A percentile compares a stretch with the other conserved stretches of the same genome.
phyloP scores from a whole-genome alignment of 2,329 filamentous ascomycete species.

The Aspergillus phoenicis region DNA sequence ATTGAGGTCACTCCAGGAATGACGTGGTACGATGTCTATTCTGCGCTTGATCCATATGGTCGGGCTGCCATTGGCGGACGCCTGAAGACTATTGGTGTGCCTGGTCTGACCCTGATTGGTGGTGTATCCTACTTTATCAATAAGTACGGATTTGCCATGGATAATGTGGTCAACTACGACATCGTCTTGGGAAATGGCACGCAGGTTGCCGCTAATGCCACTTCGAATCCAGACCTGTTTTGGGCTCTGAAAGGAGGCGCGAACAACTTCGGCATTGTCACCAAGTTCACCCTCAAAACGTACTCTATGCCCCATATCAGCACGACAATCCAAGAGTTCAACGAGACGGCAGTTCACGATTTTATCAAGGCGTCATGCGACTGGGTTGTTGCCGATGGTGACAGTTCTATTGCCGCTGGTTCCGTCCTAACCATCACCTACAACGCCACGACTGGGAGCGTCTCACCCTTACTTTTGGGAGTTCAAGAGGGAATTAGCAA shows the following conservation, averaged over 20 bases:
- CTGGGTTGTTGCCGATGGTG: constrained; percentile 25
- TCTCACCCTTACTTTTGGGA: constrained; percentile 33
- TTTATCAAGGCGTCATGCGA: constrained; percentile 35
- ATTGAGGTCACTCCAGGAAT: constrained; percentile 32
- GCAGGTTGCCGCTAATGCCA: not conserved
- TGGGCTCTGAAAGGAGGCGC: not conserved
- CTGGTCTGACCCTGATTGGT: constrained; percentile 36
- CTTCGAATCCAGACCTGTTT: not conserved
- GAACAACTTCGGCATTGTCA: constrained; percentile 6
- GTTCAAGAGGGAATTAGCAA: constrained; percentile 38
- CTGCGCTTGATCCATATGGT: constrained; percentile 27
- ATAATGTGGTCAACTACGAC: constrained; percentile 7
- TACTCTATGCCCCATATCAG: constrained; percentile 29
- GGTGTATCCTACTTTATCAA: constrained; percentile 4
- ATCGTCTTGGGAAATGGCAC: constrained; percentile 4
- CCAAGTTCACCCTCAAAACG: constrained; percentile 21
- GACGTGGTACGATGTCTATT: constrained; percentile 35
- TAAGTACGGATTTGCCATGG: constrained; percentile 4
- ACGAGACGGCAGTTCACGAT: constrained; percentile 24
- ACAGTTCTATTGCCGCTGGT: constrained; percentile 33
- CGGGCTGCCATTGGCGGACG: constrained; percentile 37
- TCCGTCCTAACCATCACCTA: constrained; percentile 35
- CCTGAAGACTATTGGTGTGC: constrained; percentile 38
- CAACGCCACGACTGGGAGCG: constrained; percentile 28
- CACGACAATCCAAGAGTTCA: constrained; percentile 38